Evolutionary conservation across 768 basidiomycete species (phyloP), one percentile per base, ranked within the genome.

Genomic region (Tylopilus plumbeoviolaceoides): DNA sequence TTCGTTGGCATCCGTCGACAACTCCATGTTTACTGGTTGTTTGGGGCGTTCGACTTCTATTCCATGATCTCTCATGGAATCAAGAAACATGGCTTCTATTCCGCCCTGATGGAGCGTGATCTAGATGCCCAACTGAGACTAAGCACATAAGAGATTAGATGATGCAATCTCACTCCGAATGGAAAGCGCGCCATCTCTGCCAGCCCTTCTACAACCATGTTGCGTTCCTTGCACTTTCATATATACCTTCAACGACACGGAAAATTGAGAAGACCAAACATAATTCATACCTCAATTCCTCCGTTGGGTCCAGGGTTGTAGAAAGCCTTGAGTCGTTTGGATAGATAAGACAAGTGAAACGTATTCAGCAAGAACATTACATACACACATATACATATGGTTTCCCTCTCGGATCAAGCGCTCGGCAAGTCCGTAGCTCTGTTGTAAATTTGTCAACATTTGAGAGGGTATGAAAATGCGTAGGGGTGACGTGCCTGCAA

Each of bases 381-480:
- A 55, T 63, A 88, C 87, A 43, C 79, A 80, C 67, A 80, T 76
- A 53, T 86, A 79, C 74, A 89, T 75, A 43, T 85, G 84, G 53
- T 80, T 81, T 5, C 79, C 85, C 61, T 87, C 78, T 30, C 67
- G 73, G 30, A 88, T 51, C 14, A 89, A 59, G 3, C 78, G 75
- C 17, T 87, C 82, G 1, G 78, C 84, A 7, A 44, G 48, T 48
- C n/a, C 30, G 33, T 14, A 23, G 27, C 47, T 41, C 47, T 48
- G 21, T 30, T 15, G n/a, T 10, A 35, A 30, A 36, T 17, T 33
- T 11, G 5, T 12, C 38, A 28, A 20, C 15, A 14, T n/a, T 48
- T 18, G 8, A 20, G 14, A 21, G 2, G 20, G 12, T 11, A 33
- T 15, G 28, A 15, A 5, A 8, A 18, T 20, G 36, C 2, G 1